phyloP scores from a whole-genome alignment of 352 stramenopile species.

The Phytopythium oedochilum region DNA sequence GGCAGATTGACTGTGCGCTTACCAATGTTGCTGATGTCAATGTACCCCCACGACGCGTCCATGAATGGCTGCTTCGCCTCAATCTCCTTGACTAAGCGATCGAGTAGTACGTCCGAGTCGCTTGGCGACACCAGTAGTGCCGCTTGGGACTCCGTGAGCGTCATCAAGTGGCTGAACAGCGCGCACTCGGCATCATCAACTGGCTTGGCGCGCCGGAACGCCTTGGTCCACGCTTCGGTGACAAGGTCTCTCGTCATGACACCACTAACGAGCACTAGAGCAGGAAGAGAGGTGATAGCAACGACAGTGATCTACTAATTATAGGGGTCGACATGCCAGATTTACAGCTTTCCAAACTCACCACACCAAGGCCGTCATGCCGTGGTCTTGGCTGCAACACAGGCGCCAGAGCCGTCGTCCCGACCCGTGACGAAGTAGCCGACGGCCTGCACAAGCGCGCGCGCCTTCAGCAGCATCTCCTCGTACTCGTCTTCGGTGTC shows the following conservation, averaged over 20 bases:
- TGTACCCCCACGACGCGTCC: constrained; percentile 36
- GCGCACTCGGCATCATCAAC: constrained; percentile 5
- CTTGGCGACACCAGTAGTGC: no score
- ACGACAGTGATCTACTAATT: no score
- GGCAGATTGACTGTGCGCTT: no score
- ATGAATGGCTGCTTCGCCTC: constrained; percentile 35
- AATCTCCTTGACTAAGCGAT: no score
- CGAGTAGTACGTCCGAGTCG: no score
- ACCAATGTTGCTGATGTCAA: constrained; percentile 59
- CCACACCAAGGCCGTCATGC: no score
- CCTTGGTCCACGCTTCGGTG: background rate
- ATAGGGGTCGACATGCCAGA: background rate
- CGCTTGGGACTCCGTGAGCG: background rate
- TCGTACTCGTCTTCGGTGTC: constrained; percentile 92
- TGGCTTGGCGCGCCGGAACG: background rate
- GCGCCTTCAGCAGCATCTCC: constrained; percentile 91
- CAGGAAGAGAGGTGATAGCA: no score
- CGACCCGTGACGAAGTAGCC: constrained; percentile 49
- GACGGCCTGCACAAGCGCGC: constrained; percentile 55
- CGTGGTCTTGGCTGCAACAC: constrained; percentile 12
- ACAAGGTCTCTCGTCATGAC: background rate
- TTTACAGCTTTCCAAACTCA: no score
- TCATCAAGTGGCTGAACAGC: constrained; percentile 12
- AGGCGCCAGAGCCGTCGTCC: constrained; percentile 28
- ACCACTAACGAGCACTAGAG: no score